Conservation (phyloP, 2,329 filamentous ascomycete species). For the Diaporthe citrichinensis region DNA sequence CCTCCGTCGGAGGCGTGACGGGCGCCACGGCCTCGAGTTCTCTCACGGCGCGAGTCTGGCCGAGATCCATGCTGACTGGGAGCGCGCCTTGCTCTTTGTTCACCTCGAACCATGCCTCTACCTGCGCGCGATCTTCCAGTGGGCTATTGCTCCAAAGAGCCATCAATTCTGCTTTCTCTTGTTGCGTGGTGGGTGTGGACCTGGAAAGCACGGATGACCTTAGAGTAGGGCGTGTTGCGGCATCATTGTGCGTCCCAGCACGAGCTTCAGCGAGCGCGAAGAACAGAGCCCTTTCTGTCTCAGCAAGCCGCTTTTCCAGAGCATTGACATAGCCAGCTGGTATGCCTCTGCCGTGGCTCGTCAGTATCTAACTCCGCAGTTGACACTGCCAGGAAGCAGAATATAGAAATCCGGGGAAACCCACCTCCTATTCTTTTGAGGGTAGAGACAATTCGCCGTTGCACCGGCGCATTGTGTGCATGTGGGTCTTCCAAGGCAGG, state of each 20-base stretch:
- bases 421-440: conserved; percentile 36
- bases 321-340: conserved; percentile 43
- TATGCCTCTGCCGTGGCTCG: conserved; percentile 37
- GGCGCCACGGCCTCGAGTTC: conserved; percentile 3
- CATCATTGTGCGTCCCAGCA: conserved; percentile 49
- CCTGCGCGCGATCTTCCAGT: conserved; percentile 10
- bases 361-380: neutral
- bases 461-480: conserved; percentile 36
- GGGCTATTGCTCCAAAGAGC: conserved; percentile 22
- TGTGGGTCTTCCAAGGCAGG: conserved; percentile 28
- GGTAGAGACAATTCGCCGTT: conserved; percentile 30
- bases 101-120: conserved; percentile 35
- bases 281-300: conserved; percentile 43
- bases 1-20: neutral
- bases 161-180: conserved; percentile 35
- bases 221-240: neutral
- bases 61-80: neutral
- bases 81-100: neutral
- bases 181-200: conserved; percentile 31
- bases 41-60: neutral
- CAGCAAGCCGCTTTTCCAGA: conserved; percentile 43
- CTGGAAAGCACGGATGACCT: conserved; percentile 16
- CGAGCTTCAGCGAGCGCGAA: conserved; percentile 44
- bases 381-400: neutral
- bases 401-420: neutral